phyloP scores from a whole-genome alignment of 2,329 filamentous ascomycete genomes.

The Mariannaea sp. region DNA sequence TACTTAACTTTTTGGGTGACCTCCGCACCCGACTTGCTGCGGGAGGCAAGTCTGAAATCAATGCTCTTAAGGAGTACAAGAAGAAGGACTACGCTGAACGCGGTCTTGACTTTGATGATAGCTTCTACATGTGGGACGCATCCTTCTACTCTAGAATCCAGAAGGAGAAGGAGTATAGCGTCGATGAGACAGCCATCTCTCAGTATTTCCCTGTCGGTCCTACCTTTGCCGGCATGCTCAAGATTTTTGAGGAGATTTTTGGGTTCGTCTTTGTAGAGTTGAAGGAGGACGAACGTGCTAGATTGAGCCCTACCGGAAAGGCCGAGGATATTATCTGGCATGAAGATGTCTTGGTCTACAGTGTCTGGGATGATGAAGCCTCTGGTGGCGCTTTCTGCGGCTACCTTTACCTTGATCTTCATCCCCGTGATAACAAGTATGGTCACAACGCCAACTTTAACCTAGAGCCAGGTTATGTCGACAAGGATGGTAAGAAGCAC shows the following conservation, averaged over 20 bases:
- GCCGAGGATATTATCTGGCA: conserved; percentile 79
- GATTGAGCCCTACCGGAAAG: conserved; percentile 68
- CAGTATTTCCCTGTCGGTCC: conserved; percentile 82
- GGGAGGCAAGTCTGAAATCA: conserved; percentile 72
- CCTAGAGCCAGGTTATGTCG: conserved; percentile 72
- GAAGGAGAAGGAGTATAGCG: conserved; percentile 78
- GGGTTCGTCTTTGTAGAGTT: conserved; percentile 80
- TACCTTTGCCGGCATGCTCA: conserved; percentile 77
- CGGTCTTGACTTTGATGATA: conserved; percentile 63
- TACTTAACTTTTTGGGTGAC: conserved; percentile 74
- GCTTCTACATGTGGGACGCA: conserved; percentile 84
- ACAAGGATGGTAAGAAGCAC: conserved; percentile 68
- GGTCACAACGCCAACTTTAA: conserved; percentile 86
- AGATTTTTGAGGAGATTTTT: conserved; percentile 83
- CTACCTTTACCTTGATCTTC: conserved; percentile 82
- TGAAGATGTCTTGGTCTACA: conserved; percentile 80
- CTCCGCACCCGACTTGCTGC: conserved; percentile 68
- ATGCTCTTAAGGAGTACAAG: conserved; percentile 74
- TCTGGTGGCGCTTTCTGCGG: conserved; percentile 76
- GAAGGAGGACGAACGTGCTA: conserved; percentile 65
- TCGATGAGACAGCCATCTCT: conserved; percentile 79
- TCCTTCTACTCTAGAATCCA: conserved; percentile 80
- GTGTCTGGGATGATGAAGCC: conserved; percentile 77
- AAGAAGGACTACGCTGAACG: conserved; percentile 67
- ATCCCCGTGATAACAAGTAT: conserved; percentile 81